These are phyloP conservation scores for Sutorius australiensis DNA, from an alignment of 768 basidiomycete species.

Conservation along the genomic window DNA sequence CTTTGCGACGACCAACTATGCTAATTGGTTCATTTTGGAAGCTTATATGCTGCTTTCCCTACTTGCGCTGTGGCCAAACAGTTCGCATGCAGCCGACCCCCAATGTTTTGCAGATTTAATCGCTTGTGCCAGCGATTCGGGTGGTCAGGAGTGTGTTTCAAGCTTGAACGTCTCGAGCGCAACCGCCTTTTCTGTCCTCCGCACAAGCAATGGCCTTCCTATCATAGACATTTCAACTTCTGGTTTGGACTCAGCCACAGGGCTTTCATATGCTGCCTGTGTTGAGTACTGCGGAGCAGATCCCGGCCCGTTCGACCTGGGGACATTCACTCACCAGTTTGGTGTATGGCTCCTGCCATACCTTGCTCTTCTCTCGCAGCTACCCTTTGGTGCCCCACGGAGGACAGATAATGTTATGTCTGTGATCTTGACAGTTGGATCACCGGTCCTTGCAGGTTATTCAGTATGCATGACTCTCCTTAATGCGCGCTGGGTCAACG, in stretches of 20 bases:
- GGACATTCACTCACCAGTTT: slow-evolving; percentile 33
- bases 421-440: slow-evolving; percentile 42
- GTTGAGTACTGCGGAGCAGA: slow-evolving; percentile 4
- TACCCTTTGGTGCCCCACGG: slow-evolving; percentile 44
- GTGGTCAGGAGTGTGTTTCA: slow-evolving; percentile 1
- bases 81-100: no score
- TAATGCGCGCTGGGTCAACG: slow-evolving; percentile 41
- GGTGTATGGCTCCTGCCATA: slow-evolving; percentile 47
- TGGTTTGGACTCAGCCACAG: background rate
- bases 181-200: slow-evolving; percentile 13
- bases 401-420: slow-evolving; percentile 41
- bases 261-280: slow-evolving; percentile 9
- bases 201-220: slow-evolving; percentile 4
- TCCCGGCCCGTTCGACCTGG: slow-evolving; percentile 20
- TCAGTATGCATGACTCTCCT: slow-evolving; percentile 42
- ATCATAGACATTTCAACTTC: background rate
- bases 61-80: no score
- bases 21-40: no score
- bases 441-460: slow-evolving; percentile 43
- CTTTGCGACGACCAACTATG: no score
- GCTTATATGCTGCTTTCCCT: no score
- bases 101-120: no score
- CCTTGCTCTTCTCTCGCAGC: slow-evolving; percentile 45
- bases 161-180: background rate
- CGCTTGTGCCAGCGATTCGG: no score